Base-by-base conservation (phyloP, 176 grass and related monocot species). In the Cocos nucifera region DNA sequence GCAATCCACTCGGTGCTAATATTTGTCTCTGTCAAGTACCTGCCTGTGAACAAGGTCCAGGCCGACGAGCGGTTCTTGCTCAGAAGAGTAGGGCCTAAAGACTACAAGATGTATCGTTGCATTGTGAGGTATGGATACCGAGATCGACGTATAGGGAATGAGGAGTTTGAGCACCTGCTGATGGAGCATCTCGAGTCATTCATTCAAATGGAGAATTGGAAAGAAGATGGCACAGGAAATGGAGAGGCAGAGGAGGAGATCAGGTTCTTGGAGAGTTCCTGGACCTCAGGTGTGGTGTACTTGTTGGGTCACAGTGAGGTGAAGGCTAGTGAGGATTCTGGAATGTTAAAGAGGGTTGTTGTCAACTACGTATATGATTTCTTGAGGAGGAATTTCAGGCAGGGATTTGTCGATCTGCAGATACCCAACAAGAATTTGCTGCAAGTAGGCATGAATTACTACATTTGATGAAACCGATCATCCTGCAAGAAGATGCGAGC, bases 21-120 rank as follows among this genome's bases (percentile, higher is more conserved):
- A 15, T 80, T 95, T 62, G 73, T 95, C 26, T 95, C 89, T 0
- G 86, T 95, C 56, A 95, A 95, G 73, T 74, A 86, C 61, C 67
- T 95, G 39, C 82, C 82, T 0, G 66, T 89, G 29, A 80, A 80
- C 32, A 83, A 72, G 27, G 85, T 89, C 5, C 48, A 3, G 15
- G 19, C 75, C 0, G 50, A 54, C 0, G 89, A 89, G 73, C 6
- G 85, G n/a, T 95, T 95, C 75, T 27, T 82, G 20, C 77, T 89
- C 49, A 67, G 79, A 20, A 66, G 83, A 60, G 85, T 80, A 12
- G 89, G 81, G 0, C 35, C 78, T 3, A 57, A 63, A 48, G 75
- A 64, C 19, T 67, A 77, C 18, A 69, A 80, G n/a, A 66, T 95
- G 57, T 95, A 82, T 70, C 64, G 85, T 26, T 95, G 85, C 62